These are phyloP conservation scores for Trypanosoma rangeli DNA, from an alignment of 208 protist species.

Conservation along the genomic window DNA sequence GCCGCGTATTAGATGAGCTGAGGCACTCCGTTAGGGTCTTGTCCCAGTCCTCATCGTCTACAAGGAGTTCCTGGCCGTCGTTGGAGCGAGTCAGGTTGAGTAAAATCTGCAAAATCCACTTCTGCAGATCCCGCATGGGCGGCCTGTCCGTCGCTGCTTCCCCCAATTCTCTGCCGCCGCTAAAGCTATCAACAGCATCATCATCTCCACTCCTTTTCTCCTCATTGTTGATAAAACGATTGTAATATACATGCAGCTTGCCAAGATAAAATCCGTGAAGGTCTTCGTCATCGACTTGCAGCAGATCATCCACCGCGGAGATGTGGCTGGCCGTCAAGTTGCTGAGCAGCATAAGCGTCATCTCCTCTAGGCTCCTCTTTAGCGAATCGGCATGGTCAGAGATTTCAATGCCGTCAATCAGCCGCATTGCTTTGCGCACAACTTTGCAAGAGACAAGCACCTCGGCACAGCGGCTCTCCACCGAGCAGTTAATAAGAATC, in stretches of 20 bases:
- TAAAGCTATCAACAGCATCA: not conserved
- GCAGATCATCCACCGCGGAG: constrained; percentile 65
- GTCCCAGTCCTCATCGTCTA: constrained; percentile 77
- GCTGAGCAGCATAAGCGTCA: constrained; percentile 85
- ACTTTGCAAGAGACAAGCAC: constrained; percentile 60
- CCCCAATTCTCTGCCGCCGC: constrained; percentile 16
- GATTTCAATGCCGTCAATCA: constrained; percentile 66
- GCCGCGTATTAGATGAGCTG: constrained; percentile 31
- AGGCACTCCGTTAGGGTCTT: constrained; percentile 47
- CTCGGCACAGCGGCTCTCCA: constrained; percentile 68
- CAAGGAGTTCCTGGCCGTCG: constrained; percentile 70
- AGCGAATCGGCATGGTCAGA: constrained; percentile 35
- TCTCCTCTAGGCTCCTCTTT: constrained; percentile 58
- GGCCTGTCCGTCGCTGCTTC: not conserved
- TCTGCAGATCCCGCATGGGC: constrained; percentile 49
- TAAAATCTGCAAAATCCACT: constrained; percentile 79
- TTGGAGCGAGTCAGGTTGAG: constrained; percentile 75
- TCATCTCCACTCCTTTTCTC: constrained; percentile 11
- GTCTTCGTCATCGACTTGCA: constrained; percentile 80
- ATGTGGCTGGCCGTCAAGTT: constrained; percentile 82
- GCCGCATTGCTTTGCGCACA: constrained; percentile 75
- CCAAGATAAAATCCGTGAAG: constrained; percentile 79
- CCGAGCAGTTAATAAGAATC: constrained; percentile 80
- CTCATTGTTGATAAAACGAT: constrained; percentile 26
- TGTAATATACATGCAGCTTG: constrained; percentile 69